Percentiles rank a stretch among this genome's conserved stretches.
Evolutionary conservation across 495 filamentous ascomycete species (phyloP).

Genomic region (Penicillium cosmopolitanum): DNA sequence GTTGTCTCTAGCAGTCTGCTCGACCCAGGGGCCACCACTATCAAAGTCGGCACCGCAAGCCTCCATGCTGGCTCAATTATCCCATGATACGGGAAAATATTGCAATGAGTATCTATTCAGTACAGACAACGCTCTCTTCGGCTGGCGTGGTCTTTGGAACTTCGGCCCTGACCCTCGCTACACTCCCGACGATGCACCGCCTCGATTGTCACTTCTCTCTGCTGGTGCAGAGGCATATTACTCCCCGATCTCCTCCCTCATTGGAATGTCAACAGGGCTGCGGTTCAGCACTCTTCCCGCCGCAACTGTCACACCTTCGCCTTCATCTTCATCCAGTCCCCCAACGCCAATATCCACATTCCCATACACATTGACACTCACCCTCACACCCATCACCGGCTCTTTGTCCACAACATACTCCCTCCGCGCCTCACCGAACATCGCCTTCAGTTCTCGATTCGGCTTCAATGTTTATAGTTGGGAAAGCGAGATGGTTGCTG

Average conservation of each 20-base stretch:
- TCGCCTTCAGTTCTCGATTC: constrained; percentile 85
- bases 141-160: constrained; percentile 88
- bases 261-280: constrained; percentile 79
- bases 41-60: constrained; percentile 50
- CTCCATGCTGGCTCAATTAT: constrained; percentile 71
- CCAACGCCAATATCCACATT: constrained; percentile 55
- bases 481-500: constrained; percentile 89
- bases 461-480: constrained; percentile 99
- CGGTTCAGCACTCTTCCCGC: constrained; percentile 91
- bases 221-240: constrained; percentile 95
- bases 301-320: constrained; percentile 61
- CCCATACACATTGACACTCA: constrained; percentile 90
- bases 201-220: constrained; percentile 58
- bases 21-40: constrained; percentile 59
- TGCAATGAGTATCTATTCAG: constrained; percentile 89
- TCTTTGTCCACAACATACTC: constrained; percentile 89
- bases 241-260: constrained; percentile 85
- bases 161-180: constrained; percentile 78
- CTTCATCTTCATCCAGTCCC: constrained; percentile 26
- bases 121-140: constrained; percentile 87
- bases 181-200: constrained; percentile 21
- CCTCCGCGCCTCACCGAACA: constrained; percentile 76
- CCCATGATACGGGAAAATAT: constrained; percentile 87
- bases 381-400: constrained; percentile 90
- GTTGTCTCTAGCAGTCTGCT: constrained; percentile 79